These are phyloP conservation scores for Mucor piriformis DNA, from an alignment of 371 early-diverging fungal genomes.

Conservation along the genomic window DNA sequence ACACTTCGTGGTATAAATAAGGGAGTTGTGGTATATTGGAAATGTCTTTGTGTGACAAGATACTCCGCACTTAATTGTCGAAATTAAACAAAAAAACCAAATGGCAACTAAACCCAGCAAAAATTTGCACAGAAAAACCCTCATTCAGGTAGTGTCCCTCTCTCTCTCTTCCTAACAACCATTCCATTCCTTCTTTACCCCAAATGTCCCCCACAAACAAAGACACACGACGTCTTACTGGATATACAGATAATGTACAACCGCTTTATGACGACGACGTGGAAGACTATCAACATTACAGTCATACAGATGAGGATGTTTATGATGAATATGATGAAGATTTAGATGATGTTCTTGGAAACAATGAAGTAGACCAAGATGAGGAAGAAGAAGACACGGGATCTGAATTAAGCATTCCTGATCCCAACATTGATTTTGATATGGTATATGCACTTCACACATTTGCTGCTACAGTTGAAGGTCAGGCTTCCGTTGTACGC, in stretches of 20 bases:
- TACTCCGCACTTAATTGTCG: too few species aligned
- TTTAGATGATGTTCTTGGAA: slow-evolving; percentile 45
- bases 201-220: slow-evolving; percentile 11
- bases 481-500: slow-evolving; percentile 90
- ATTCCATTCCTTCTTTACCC: slow-evolving; percentile 5
- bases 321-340: slow-evolving; percentile 46
- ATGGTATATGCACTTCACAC: slow-evolving; percentile 93
- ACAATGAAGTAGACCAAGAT: slow-evolving; percentile 17
- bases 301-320: slow-evolving; percentile 21
- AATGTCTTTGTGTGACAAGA: too few species aligned
- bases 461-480: slow-evolving; percentile 93
- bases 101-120: too few species aligned
- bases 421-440: slow-evolving; percentile 77
- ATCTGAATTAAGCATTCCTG: slow-evolving; percentile 64
- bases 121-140: too few species aligned
- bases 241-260: slow-evolving; percentile 25
- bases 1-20: too few species aligned
- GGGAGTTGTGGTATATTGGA: too few species aligned
- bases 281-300: slow-evolving; percentile 39
- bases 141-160: not conserved
- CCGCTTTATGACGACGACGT: slow-evolving; percentile 50
- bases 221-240: slow-evolving; percentile 27
- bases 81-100: too few species aligned
- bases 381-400: slow-evolving; percentile 56
- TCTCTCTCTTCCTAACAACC: not conserved